phyloP scores from a whole-genome alignment of 768 basidiomycete genomes.

The Lactarius vividus region DNA sequence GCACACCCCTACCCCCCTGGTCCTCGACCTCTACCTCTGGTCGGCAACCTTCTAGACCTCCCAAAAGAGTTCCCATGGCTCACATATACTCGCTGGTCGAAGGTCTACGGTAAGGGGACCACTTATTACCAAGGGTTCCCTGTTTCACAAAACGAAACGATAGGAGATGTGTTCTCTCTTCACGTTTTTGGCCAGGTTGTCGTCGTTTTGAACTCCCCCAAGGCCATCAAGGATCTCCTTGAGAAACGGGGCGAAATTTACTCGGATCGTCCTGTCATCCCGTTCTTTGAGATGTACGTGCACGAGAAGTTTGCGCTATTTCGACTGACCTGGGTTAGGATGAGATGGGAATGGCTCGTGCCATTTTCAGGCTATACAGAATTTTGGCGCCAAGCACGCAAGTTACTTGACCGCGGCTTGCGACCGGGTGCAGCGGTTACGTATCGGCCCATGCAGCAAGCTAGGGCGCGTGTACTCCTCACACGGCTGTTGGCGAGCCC shows the following conservation, averaged over 20 bases:
- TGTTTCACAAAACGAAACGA: background rate
- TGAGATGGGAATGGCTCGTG: slow-evolving; percentile 1
- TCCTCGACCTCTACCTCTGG: background rate
- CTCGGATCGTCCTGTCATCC: slow-evolving; percentile 11
- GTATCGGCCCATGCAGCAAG: slow-evolving; percentile 13
- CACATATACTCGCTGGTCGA: background rate
- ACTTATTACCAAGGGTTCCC: background rate
- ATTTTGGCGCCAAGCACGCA: slow-evolving; percentile 6
- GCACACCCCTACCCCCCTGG: slow-evolving; percentile 2
- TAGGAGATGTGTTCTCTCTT: slow-evolving; percentile 21
- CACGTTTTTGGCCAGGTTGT: slow-evolving; percentile 46
- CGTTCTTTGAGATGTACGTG: slow-evolving; percentile 5
- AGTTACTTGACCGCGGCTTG: slow-evolving; percentile 14
- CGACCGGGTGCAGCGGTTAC: background rate
- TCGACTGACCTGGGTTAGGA: background rate
- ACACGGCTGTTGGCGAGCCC: background rate
- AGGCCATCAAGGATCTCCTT: slow-evolving; percentile 47
- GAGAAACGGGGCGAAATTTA: slow-evolving; percentile 48
- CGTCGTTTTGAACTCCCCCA: slow-evolving; percentile 47
- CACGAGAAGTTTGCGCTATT: background rate
- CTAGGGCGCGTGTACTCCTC: slow-evolving; percentile 4
- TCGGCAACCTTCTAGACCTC: slow-evolving; percentile 4
- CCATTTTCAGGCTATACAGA: background rate
- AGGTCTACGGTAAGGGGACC: background rate
- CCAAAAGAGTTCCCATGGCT: slow-evolving; percentile 9